Evolutionary conservation across 768 basidiomycete genomes (phyloP).

Genomic region (Termitomyces sp.): DNA sequence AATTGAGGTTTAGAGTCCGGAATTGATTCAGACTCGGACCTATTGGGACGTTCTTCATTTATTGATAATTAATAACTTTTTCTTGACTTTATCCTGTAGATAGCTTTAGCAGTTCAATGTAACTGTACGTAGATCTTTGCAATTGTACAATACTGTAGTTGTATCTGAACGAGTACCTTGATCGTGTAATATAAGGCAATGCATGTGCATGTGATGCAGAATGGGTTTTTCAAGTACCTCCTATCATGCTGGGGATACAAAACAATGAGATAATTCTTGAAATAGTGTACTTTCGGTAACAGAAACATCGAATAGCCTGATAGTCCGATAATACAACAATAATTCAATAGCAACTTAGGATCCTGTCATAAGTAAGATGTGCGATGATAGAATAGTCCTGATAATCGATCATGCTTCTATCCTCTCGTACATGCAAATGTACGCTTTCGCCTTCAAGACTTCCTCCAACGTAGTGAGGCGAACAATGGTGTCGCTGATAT

Average conservation of each 20-base stretch:
- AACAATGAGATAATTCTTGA: background rate
- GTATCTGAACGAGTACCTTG: background rate
- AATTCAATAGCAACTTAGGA: background rate
- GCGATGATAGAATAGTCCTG: background rate
- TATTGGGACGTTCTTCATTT: background rate
- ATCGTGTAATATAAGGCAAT: background rate
- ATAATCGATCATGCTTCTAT: conserved; percentile 34
- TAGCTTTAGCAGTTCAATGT: background rate
- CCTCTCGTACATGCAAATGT: conserved; percentile 91
- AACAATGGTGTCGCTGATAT: conserved; percentile 89
- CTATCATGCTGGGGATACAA: background rate
- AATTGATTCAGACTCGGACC: background rate
- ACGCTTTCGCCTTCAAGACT: conserved; percentile 88
- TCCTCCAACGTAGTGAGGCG: conserved; percentile 79
- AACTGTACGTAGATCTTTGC: background rate
- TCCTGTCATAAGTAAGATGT: background rate
- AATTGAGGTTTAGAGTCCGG: conserved; percentile 22
- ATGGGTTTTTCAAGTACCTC: background rate
- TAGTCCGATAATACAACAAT: background rate
- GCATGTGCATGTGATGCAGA: background rate
- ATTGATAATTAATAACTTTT: background rate
- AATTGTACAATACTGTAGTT: conserved; percentile 3
- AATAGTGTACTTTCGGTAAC: background rate
- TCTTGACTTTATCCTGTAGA: background rate
- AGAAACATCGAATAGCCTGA: background rate